Evolutionary conservation across 2,329 filamentous ascomycete species (phyloP), one percentile per base, ranked within the genome.

Genomic region (Gremmenia infestans): DNA sequence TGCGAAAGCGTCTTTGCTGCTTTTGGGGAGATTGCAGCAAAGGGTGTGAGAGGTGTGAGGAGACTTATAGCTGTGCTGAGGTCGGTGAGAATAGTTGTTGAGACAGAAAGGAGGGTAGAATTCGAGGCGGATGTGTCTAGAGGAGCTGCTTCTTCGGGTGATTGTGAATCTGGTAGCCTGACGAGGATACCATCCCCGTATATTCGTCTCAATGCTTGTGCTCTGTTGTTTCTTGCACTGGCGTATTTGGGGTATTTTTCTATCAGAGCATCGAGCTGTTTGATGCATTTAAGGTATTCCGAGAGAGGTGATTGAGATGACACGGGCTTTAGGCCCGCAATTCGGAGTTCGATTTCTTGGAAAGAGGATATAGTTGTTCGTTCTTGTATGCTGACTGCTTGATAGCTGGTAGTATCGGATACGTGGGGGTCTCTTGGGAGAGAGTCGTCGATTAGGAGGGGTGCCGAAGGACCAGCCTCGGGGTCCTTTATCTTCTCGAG

Each of bases 201-300:
- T 54, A 84, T 71, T 48, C 86, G 75, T 22, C 86, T 74, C 32
- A 80, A 64, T 8, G 86, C 78, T 69, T 92, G 89, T 2, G 86
- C 88, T 50, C 88, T 79, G 71, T 93, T 92, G 68, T 91, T 88
- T 56, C 83, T 80, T 5, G 84, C 86, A 60, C 86, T 89, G 22
- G 88, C 87, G 70, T 92, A 92, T 35, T 74, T 71, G 3, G 88
- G 86, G 52, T 82, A 69, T 23, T 79, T 71, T 2, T 73, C 65
- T 42, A 91, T 80, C 35, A 91, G 74, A 2, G 71, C 67, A 32
- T 78, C 76, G 5, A 92, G 73, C 5, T 74, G 70, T 9, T 70
- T 67, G 17, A 85, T 69, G 52, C 76, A 77, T 37, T 71, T 59
- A 25, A 70, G 73, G 63, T 84, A 86, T 72, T 68, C n/a, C 63